These are phyloP conservation scores for Fusarium sp. DNA, from an alignment of 2,329 filamentous ascomycete genomes.

Conservation along the genomic window DNA sequence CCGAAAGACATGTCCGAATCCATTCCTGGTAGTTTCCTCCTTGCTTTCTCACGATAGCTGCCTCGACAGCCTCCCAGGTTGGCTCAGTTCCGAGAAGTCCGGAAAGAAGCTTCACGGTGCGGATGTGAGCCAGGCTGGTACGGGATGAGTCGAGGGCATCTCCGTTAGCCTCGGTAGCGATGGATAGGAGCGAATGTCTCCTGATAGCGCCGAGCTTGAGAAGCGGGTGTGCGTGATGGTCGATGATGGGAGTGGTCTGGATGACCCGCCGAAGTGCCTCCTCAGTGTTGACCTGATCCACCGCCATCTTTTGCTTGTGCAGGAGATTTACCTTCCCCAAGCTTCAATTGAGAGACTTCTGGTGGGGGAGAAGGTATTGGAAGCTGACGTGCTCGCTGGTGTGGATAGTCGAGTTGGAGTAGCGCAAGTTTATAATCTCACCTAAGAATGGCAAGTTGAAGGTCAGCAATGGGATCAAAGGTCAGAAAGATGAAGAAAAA, in stretches of 20 bases:
- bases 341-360: background rate
- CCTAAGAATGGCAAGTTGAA: background rate
- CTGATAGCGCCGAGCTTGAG: slow-evolving; percentile 62
- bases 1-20: slow-evolving; percentile 72
- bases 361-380: background rate
- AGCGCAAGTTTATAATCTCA: background rate
- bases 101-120: slow-evolving; percentile 76
- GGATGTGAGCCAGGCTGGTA: slow-evolving; percentile 74
- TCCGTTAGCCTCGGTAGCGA: slow-evolving; percentile 79
- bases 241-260: slow-evolving; percentile 71
- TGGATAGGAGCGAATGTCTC: slow-evolving; percentile 64
- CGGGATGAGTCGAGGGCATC: slow-evolving; percentile 71
- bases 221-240: slow-evolving; percentile 78
- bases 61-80: slow-evolving; percentile 68
- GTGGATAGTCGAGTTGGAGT: background rate
- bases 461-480: background rate
- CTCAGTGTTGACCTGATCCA: slow-evolving; percentile 23
- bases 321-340: background rate
- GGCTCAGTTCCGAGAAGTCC: slow-evolving; percentile 70
- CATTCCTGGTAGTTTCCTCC: slow-evolving; percentile 64
- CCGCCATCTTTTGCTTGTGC: slow-evolving; percentile 21
- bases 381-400: background rate
- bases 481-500: background rate
- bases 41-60: slow-evolving; percentile 55
- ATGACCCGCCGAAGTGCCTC: slow-evolving; percentile 53